Conservation (phyloP, 2,329 filamentous ascomycete species). For the Chaetomiaceae sp. region DNA sequence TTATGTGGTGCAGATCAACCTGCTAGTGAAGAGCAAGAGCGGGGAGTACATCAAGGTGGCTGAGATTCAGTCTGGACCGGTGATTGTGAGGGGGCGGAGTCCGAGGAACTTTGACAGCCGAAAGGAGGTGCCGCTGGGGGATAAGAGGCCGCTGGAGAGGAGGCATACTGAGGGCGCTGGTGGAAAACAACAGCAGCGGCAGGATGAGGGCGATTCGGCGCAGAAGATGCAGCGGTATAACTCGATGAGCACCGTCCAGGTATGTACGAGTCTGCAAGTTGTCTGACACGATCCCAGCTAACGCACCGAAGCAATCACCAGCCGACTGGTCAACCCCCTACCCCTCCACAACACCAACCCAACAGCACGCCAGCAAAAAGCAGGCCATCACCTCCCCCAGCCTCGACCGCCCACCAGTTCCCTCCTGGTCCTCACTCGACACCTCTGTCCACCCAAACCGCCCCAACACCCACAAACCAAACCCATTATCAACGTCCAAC, state of each 20-base stretch:
- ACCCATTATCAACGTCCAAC: background rate
- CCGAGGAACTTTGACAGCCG: slow-evolving; percentile 90
- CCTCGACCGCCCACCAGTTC: slow-evolving; percentile 49
- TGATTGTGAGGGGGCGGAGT: slow-evolving; percentile 89
- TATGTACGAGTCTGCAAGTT: slow-evolving; percentile 20
- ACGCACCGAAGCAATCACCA: slow-evolving; percentile 29
- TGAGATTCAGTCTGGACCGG: slow-evolving; percentile 85
- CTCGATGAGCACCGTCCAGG: slow-evolving; percentile 34
- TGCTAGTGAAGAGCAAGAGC: slow-evolving; percentile 68
- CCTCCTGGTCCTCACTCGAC: slow-evolving; percentile 39
- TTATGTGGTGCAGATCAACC: slow-evolving; percentile 81
- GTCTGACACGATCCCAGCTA: background rate
- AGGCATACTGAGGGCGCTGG: slow-evolving; percentile 34
- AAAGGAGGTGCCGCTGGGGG: slow-evolving; percentile 71
- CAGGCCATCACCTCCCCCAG: slow-evolving; percentile 48
- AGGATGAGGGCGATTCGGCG: slow-evolving; percentile 19
- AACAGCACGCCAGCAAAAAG: slow-evolving; percentile 49
- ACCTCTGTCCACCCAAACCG: background rate
- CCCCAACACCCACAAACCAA: slow-evolving; percentile 20
- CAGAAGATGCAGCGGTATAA: slow-evolving; percentile 33
- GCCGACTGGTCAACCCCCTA: slow-evolving; percentile 45
- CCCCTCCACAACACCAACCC: slow-evolving; percentile 32
- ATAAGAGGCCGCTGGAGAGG: slow-evolving; percentile 43
- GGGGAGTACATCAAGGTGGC: slow-evolving; percentile 70
- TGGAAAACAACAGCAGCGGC: slow-evolving; percentile 16